Conservation (phyloP, 257 asterid species). For the Apocynum venetum region DNA sequence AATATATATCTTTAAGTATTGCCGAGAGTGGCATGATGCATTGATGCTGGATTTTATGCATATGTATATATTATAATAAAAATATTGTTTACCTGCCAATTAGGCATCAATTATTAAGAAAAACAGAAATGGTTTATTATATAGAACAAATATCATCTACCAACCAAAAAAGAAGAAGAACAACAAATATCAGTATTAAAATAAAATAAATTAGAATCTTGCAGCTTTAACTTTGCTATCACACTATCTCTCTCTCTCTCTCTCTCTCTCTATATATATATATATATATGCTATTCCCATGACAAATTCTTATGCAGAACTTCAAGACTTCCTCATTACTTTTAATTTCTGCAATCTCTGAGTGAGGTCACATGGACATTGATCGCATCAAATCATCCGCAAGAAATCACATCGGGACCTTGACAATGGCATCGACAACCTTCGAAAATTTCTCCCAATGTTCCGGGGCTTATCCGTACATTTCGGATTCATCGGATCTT, state of each 20-base stretch:
- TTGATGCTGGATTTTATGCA: neutral
- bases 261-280: too few species aligned
- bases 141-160: neutral
- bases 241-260: neutral
- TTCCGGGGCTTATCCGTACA: neutral
- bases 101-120: too few species aligned
- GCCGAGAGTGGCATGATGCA: neutral
- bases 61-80: too few species aligned
- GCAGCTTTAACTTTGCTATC: neutral
- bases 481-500: constrained; percentile 19
- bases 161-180: neutral
- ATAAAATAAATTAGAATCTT: neutral
- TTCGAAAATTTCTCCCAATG: constrained; percentile 14
- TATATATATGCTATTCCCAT: constrained; percentile 1
- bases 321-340: constrained; percentile 7
- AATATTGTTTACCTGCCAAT: too few species aligned
- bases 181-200: too few species aligned
- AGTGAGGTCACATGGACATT: constrained; percentile 22
- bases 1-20: too few species aligned
- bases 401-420: constrained; percentile 20
- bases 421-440: neutral
- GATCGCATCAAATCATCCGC: constrained; percentile 20
- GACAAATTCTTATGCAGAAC: constrained; percentile 3
- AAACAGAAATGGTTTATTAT: neutral
- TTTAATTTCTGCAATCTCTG: neutral